Conservation (phyloP, 2,329 filamentous ascomycete species). For the Teratosphaeria epicoccoides region DNA sequence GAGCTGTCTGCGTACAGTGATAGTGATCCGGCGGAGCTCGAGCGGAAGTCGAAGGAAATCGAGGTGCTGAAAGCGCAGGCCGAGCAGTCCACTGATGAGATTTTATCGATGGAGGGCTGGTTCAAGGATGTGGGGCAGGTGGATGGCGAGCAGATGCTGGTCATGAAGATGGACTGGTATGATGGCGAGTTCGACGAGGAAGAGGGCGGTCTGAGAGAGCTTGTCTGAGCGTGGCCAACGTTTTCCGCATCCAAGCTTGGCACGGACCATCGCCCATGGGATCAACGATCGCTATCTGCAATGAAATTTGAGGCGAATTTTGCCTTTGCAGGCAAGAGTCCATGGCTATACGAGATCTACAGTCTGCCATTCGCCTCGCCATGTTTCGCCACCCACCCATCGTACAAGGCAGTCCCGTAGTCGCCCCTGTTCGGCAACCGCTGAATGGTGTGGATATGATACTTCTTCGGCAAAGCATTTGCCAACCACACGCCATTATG, state of each 20-base stretch:
- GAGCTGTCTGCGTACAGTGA: slow-evolving; percentile 37
- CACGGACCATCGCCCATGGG: background rate
- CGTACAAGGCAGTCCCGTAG: slow-evolving; percentile 50
- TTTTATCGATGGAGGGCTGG: slow-evolving; percentile 37
- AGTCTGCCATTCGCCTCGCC: background rate
- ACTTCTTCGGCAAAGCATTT: slow-evolving; percentile 62
- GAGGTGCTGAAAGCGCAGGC: slow-evolving; percentile 21
- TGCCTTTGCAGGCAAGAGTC: background rate
- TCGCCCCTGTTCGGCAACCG: slow-evolving; percentile 64
- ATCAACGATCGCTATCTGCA: background rate
- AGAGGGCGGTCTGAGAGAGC: slow-evolving; percentile 39
- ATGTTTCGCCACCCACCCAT: slow-evolving; percentile 10
- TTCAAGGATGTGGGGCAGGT: slow-evolving; percentile 16
- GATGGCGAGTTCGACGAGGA: slow-evolving; percentile 46
- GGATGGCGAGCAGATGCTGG: slow-evolving; percentile 29
- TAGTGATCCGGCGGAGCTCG: slow-evolving; percentile 35
- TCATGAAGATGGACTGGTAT: slow-evolving; percentile 38
- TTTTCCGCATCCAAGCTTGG: background rate
- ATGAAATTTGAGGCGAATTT: background rate
- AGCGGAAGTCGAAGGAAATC: slow-evolving; percentile 29
- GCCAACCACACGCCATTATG: slow-evolving; percentile 67
- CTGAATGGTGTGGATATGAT: slow-evolving; percentile 65
- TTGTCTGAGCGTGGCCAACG: slow-evolving; percentile 9
- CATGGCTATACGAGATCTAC: background rate
- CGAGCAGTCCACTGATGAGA: slow-evolving; percentile 34